Evolutionary conservation across 163 green algal species (phyloP).

Genomic region (Chloromonas sp.): DNA sequence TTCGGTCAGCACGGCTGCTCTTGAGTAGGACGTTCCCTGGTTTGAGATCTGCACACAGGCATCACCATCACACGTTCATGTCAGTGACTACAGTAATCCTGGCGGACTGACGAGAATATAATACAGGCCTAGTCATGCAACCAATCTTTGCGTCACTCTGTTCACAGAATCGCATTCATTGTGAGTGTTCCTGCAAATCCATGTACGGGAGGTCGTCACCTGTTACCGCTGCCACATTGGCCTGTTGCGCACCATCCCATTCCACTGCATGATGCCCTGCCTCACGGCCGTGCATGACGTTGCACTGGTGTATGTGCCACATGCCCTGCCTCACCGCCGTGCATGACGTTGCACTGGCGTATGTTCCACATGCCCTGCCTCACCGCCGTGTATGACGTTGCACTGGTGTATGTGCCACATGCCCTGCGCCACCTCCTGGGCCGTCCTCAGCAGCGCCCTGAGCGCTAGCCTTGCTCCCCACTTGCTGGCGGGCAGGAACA

Average conservation of each 20-base stretch:
- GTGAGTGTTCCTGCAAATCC: too few relatives aligned
- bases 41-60: slow-evolving; percentile 13
- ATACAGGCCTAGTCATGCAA: too few relatives aligned
- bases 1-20: slow-evolving; percentile 21
- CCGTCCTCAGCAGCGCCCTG: slow-evolving; percentile 21
- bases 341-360: slow-evolving; percentile 23
- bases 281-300: slow-evolving; percentile 12
- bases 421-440: slow-evolving; percentile 23
- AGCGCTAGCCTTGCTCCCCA: slow-evolving; percentile 19
- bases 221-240: too few relatives aligned
- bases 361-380: slow-evolving; percentile 30
- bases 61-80: too few relatives aligned
- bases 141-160: too few relatives aligned
- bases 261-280: neutral
- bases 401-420: slow-evolving; percentile 30
- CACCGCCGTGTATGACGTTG: slow-evolving; percentile 26
- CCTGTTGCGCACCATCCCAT: too few relatives aligned
- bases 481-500: slow-evolving; percentile 13
- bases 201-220: too few relatives aligned
- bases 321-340: neutral
- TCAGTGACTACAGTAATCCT: too few relatives aligned
- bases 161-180: too few relatives aligned
- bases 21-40: slow-evolving; percentile 24
- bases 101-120: too few relatives aligned
- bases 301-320: slow-evolving; percentile 27